A percentile compares a stretch with the other conserved stretches of the same genome.
Conservation (phyloP, 2,329 filamentous ascomycete genomes). For the Trichophyton simii region DNA sequence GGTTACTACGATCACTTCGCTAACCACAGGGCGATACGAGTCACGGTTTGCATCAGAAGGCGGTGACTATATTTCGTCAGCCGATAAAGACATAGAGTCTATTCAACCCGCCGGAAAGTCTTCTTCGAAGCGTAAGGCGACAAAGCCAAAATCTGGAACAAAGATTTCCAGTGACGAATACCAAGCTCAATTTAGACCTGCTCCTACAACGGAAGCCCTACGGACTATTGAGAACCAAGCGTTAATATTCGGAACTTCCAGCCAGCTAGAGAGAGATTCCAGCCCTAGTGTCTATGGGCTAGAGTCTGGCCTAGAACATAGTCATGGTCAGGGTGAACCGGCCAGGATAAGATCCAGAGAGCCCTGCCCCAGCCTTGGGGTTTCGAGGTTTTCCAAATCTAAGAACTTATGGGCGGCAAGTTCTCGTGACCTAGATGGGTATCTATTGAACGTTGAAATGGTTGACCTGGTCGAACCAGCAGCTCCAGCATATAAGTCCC, state of each 20-base stretch:
- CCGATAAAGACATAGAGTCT: conserved; percentile 12
- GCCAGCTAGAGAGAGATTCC: conserved; percentile 63
- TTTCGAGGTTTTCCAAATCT: conserved; percentile 18
- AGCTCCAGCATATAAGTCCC: conserved; percentile 4
- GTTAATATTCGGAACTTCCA: conserved; percentile 75
- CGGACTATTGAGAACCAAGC: conserved; percentile 56
- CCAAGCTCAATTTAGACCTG: conserved; percentile 45
- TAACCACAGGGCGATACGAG: conserved; percentile 60
- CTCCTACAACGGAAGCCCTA: conserved; percentile 57
- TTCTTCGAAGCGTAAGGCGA: conserved; percentile 19
- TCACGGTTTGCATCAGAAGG: conserved; percentile 20
- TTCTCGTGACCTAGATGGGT: conserved; percentile 53
- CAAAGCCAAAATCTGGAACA: conserved; percentile 31
- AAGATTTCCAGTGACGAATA: conserved; percentile 27
- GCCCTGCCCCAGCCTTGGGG: conserved; percentile 6
- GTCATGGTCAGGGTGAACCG: conserved; percentile 29
- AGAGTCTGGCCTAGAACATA: conserved; percentile 41
- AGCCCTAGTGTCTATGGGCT: conserved; percentile 45
- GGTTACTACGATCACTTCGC: conserved; percentile 67
- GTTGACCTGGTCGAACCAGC: conserved; percentile 44
- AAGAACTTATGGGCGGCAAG: conserved; percentile 57
- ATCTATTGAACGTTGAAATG: conserved; percentile 50
- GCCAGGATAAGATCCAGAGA: conserved; percentile 40
- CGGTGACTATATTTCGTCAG: conserved; percentile 17
- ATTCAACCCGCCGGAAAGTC: conserved; percentile 10